Conservation (phyloP, 2,329 filamentous ascomycete species). For the Ophiostoma piceae region DNA sequence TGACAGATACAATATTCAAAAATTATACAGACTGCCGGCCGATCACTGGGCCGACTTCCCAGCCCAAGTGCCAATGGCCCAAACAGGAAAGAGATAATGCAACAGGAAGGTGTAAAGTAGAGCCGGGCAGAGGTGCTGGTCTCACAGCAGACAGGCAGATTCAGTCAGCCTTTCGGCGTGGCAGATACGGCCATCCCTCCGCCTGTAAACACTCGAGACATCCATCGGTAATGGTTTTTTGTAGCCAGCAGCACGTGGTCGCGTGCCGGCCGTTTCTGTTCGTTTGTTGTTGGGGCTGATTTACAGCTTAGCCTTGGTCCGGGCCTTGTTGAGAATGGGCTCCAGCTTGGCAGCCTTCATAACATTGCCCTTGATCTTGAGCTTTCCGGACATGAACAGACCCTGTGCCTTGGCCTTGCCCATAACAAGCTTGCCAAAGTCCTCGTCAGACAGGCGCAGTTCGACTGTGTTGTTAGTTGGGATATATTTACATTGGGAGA, state of each 20-base stretch:
- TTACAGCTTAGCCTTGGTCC: conserved; percentile 70
- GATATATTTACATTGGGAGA: too few relatives aligned
- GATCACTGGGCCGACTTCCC: background rate
- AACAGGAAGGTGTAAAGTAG: background rate
- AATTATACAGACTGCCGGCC: conserved; percentile 5
- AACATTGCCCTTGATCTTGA: conserved; percentile 96
- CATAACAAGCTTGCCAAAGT: conserved; percentile 75
- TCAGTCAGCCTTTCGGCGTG: background rate
- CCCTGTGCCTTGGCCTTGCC: conserved; percentile 93
- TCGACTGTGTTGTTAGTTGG: conserved; percentile 60
- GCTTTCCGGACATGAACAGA: conserved; percentile 95
- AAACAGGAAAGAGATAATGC: background rate
- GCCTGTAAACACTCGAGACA: background rate
- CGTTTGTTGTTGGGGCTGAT: conserved; percentile 10
- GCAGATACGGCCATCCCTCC: background rate
- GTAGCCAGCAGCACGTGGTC: background rate
- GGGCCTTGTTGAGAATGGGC: conserved; percentile 79
- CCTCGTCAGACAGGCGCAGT: conserved; percentile 74
- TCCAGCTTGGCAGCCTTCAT: conserved; percentile 99
- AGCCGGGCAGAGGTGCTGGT: background rate
- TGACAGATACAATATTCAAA: conserved; percentile 10
- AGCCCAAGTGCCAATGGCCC: background rate
- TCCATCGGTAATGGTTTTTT: background rate
- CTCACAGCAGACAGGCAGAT: background rate
- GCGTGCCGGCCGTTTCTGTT: background rate